phyloP scores from a whole-genome alignment of 768 basidiomycete species.

The Mycena filopes region DNA sequence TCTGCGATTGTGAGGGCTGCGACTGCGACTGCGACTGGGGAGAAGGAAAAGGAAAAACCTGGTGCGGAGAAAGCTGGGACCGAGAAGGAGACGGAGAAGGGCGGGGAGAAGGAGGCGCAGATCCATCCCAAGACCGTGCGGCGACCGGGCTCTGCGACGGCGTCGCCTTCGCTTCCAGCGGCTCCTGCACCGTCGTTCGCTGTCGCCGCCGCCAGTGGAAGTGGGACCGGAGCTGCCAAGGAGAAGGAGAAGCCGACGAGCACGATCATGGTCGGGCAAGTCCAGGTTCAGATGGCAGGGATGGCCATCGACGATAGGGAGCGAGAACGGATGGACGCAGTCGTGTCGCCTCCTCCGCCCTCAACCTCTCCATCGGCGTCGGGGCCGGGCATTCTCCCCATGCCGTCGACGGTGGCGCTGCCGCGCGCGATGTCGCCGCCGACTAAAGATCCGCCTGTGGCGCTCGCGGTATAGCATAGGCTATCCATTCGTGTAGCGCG shows the following conservation, averaged over 20 bases:
- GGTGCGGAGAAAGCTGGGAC: neutral
- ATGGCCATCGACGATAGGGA: constrained; percentile 24
- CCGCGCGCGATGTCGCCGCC: constrained; percentile 1
- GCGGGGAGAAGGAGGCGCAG: neutral
- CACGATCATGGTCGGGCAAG: constrained; percentile 26
- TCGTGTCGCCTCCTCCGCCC: neutral
- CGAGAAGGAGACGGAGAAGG: neutral
- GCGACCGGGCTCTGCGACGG: constrained; percentile 15
- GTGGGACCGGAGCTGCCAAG: neutral
- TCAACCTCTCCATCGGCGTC: neutral
- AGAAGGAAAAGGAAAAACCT: constrained; percentile 5
- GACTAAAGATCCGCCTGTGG: constrained; percentile 18
- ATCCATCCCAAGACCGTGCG: constrained; percentile 21
- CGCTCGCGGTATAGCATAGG: constrained; percentile 13
- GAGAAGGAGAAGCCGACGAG: constrained; percentile 26
- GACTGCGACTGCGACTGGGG: constrained; percentile 35
- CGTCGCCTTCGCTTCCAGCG: too few relatives aligned
- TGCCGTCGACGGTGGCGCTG: too few relatives aligned
- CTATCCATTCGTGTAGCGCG: neutral
- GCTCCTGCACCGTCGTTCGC: too few relatives aligned
- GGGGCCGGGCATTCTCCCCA: neutral
- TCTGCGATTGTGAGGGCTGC: constrained; percentile 54
- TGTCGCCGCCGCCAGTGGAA: constrained; percentile 5
- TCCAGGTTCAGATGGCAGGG: constrained; percentile 28
- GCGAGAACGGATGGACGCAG: neutral